Evolutionary conservation across 305 asterid species (phyloP), one percentile per base, ranked within the genome.

Genomic region (Fraxinus xanthoxyloides): DNA sequence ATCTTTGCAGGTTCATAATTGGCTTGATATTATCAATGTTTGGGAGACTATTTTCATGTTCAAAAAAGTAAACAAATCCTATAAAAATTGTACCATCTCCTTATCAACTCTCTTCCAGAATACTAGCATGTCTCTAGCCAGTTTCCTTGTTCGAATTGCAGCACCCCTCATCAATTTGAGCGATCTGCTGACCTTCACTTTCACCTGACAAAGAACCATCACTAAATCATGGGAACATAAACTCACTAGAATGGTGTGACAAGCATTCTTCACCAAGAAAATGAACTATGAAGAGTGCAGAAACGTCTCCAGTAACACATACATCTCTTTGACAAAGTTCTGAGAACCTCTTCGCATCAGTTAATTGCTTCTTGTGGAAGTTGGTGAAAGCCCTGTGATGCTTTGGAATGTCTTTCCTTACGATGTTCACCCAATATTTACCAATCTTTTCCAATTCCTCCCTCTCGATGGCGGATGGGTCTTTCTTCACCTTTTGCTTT

Each of bases 61-160:
- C 65, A 83, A 82, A 80, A 73, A 24, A 46, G 46, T 40, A 65
- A 70, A 59, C 78, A 79, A 54, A 75, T 70, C 48, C 56, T 43
- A 76, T 24, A 81, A 85, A 72, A 83, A 38, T 54, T 54, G 48
- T 94, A 97, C 99, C 99, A 97, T 97, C 97, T 97, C 98, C 86
- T 94, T 94, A 87, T 97, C 99, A 69, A 94, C 98, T 92, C 97
- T 93, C 92, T 97, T 94, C 99, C 99, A 97, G 84, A 91, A 92
- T 36, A 93, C 95, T 40, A 97, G 86, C 99, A 97, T 94, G 86
- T 94, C 98, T 81, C 97, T 92, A 4, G 98, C 95, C 89, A 97
- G 84, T 89, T 89, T 97, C 90, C 98, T 91, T 56, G 98, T 93
- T 83, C 98, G 92, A 24, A 93, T 79, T 54, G 92, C 91, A 81